Evolutionary conservation across 2,329 filamentous ascomycete species (phyloP).

Genomic region (Fusarium chlamydosporum): DNA sequence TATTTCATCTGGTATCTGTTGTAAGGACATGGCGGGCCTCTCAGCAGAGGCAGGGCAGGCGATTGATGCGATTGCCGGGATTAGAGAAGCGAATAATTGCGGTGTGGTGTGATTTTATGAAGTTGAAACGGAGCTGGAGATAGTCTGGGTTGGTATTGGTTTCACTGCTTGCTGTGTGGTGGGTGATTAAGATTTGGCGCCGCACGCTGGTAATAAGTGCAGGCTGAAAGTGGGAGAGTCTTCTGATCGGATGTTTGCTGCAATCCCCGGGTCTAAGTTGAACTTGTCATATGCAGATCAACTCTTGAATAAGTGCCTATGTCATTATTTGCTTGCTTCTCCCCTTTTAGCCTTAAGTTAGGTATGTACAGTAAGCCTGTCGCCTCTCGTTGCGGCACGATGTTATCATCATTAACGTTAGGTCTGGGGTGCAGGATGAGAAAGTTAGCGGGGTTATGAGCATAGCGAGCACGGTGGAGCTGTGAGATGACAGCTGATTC

Average conservation of each 20-base stretch:
- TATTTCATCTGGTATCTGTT: conserved; percentile 83
- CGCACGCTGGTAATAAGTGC: neutral
- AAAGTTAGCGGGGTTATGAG: conserved; percentile 39
- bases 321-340: conserved; percentile 42
- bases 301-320: conserved; percentile 17
- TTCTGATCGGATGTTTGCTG: conserved; percentile 22
- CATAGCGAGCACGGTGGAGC: conserved; percentile 27
- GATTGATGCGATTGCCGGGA: conserved; percentile 18
- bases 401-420: conserved; percentile 42
- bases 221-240: neutral
- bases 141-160: neutral
- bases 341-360: conserved; percentile 21
- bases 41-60: conserved; percentile 29
- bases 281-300: conserved; percentile 39
- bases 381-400: conserved; percentile 35
- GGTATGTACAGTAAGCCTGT: conserved; percentile 22
- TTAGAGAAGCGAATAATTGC: conserved; percentile 26
- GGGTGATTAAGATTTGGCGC: conserved; percentile 11
- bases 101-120: conserved; percentile 23
- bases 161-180: conserved; percentile 7
- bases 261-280: conserved; percentile 6
- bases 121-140: conserved; percentile 10
- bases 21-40: conserved; percentile 56
- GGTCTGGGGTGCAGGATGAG: conserved; percentile 28
- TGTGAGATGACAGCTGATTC: neutral